These are phyloP conservation scores for Metrosideros polymorpha DNA, from an alignment of 441 rosid species.

Conservation along the genomic window DNA sequence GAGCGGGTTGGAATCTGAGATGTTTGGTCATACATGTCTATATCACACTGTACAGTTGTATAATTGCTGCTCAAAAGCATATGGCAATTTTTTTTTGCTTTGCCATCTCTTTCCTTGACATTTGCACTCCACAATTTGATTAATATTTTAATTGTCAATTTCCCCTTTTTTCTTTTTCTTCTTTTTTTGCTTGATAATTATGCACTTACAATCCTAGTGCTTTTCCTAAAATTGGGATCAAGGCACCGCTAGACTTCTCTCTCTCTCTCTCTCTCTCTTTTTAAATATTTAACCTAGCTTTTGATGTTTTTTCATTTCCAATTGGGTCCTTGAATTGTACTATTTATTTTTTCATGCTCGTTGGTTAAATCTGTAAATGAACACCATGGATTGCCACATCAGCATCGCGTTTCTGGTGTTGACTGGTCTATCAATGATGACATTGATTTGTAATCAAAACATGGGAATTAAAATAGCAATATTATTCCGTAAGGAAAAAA, in stretches of 20 bases:
- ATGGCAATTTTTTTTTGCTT: not conserved
- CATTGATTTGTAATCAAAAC: no score
- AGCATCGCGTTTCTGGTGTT: not conserved
- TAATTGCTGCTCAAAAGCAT: not conserved
- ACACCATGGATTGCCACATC: not conserved
- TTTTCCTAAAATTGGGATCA: not conserved
- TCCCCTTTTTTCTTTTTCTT: not conserved
- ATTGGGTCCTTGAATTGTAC: not conserved
- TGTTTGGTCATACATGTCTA: not conserved
- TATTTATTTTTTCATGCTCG: not conserved
- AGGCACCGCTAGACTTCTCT: not conserved
- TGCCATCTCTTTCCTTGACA: not conserved
- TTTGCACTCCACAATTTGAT: not conserved
- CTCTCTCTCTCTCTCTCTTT: no score
- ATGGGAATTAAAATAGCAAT: no score
- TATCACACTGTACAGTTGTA: not conserved
- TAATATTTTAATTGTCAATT: not conserved
- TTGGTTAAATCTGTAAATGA: not conserved
- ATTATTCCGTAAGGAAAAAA: not conserved
- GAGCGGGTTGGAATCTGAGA: not conserved
- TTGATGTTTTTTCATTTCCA: not conserved
- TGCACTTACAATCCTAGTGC: not conserved
- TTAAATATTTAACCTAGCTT: not conserved
- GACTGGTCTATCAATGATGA: no score
- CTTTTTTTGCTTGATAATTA: not conserved